Evolutionary conservation across 305 asterid species (phyloP).

Genomic region (Plantago coronopus): DNA sequence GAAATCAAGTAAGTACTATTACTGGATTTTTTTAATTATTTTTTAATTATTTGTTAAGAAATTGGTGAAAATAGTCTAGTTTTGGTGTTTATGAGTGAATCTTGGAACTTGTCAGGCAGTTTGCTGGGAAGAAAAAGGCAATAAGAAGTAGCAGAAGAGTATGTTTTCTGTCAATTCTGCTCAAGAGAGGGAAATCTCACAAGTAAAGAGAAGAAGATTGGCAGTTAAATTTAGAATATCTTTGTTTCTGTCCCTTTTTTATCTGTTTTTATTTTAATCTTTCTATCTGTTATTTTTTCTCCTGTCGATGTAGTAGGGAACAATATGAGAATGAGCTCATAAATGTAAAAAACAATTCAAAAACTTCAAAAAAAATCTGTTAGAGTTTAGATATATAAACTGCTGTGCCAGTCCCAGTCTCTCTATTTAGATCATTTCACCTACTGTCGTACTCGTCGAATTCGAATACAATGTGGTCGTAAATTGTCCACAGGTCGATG

Average conservation of each 20-base stretch:
- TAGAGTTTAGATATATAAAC: neutral
- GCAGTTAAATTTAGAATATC: slow-evolving; percentile 40
- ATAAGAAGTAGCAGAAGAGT: slow-evolving; percentile 30
- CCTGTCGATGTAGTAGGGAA: slow-evolving; percentile 67
- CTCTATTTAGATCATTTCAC: neutral
- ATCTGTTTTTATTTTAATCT: slow-evolving; percentile 22
- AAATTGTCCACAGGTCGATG: neutral
- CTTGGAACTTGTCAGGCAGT: slow-evolving; percentile 34
- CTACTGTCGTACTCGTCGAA: neutral
- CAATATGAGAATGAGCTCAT: slow-evolving; percentile 41
- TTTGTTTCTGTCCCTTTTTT: slow-evolving; percentile 39
- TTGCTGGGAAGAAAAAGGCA: slow-evolving; percentile 58
- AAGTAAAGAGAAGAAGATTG: slow-evolving; percentile 19
- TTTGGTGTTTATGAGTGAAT: too few relatives aligned
- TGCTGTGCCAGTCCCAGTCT: too few relatives aligned
- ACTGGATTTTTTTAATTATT: neutral
- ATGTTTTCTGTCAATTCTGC: slow-evolving; percentile 24
- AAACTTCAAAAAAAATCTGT: neutral
- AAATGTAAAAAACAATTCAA: slow-evolving; percentile 30
- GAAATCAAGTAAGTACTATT: slow-evolving; percentile 41
- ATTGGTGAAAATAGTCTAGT: too few relatives aligned
- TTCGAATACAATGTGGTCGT: neutral
- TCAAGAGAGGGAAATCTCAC: slow-evolving; percentile 29
- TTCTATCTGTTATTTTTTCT: slow-evolving; percentile 32
- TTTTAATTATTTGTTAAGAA: too few relatives aligned